Percentiles rank a stretch among this genome's conserved stretches.
Conservation (phyloP, 805 yeast species). For the Maudiozyma serrabonitensis region DNA sequence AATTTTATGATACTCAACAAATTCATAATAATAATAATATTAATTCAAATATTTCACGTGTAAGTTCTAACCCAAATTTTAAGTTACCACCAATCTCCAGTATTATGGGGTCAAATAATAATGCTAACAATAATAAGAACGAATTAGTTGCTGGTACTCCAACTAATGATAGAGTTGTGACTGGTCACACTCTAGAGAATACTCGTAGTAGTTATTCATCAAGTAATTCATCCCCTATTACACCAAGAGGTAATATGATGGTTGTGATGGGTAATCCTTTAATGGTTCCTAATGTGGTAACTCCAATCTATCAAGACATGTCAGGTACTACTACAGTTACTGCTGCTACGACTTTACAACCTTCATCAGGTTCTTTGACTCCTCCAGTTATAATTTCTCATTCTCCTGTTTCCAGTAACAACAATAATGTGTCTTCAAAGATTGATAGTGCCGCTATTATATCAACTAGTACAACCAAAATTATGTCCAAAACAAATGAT, state of each 20-base stretch:
- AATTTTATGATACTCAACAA: neutral
- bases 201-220: neutral
- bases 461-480: neutral
- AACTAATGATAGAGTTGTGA: neutral
- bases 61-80: neutral
- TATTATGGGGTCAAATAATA: neutral
- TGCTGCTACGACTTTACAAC: neutral
- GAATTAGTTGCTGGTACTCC: neutral
- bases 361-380: neutral
- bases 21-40: neutral
- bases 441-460: neutral
- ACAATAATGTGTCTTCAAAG: neutral
- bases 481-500: neutral
- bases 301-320: neutral
- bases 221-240: neutral
- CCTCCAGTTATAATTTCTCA: neutral
- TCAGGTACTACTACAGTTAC: too few relatives aligned
- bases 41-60: neutral
- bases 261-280: neutral
- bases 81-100: neutral
- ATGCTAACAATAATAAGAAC: neutral
- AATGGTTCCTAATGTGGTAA: neutral
- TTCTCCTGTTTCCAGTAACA: neutral
- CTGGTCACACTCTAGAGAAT: neutral
- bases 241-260: neutral